phyloP scores from a whole-genome alignment of 2,329 filamentous ascomycete genomes.

The Beauveria sp. region DNA sequence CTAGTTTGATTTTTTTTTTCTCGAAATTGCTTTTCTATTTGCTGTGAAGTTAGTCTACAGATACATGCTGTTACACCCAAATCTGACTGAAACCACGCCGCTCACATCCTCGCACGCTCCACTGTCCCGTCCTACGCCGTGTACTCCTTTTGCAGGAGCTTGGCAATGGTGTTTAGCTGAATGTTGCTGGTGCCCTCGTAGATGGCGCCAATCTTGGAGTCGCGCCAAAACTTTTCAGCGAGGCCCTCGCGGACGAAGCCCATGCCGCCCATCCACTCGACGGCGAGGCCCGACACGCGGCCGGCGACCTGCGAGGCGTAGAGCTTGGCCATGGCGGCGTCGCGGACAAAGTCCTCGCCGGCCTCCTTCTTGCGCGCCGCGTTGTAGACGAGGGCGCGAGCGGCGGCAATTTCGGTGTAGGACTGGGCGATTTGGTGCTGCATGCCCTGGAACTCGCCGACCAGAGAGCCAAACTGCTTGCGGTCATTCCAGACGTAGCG shows the following conservation, averaged over 20 bases:
- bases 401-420: conserved; percentile 87
- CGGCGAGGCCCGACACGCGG: conserved; percentile 72
- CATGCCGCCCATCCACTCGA: conserved; percentile 99
- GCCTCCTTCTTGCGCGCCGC: conserved; percentile 97
- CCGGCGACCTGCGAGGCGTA: conserved; percentile 90
- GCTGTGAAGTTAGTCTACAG: not conserved
- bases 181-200: conserved; percentile 88
- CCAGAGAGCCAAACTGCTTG: conserved; percentile 87
- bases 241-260: conserved; percentile 94
- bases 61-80: not conserved
- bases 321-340: conserved; percentile 97
- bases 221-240: conserved; percentile 95
- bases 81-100: not conserved
- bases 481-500: conserved; percentile 96
- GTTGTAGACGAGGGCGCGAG: conserved; percentile 89
- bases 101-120: too few species aligned
- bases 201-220: conserved; percentile 97
- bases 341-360: conserved; percentile 87
- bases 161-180: conserved; percentile 54
- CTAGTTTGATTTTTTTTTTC: not conserved
- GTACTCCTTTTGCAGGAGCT: conserved; percentile 55
- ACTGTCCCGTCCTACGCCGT: conserved; percentile 26
- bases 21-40: too few species aligned
- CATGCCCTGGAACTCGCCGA: conserved; percentile 98
- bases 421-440: conserved; percentile 97